phyloP scores from a whole-genome alignment of 306 rosid species.

The Vigna mungo region DNA sequence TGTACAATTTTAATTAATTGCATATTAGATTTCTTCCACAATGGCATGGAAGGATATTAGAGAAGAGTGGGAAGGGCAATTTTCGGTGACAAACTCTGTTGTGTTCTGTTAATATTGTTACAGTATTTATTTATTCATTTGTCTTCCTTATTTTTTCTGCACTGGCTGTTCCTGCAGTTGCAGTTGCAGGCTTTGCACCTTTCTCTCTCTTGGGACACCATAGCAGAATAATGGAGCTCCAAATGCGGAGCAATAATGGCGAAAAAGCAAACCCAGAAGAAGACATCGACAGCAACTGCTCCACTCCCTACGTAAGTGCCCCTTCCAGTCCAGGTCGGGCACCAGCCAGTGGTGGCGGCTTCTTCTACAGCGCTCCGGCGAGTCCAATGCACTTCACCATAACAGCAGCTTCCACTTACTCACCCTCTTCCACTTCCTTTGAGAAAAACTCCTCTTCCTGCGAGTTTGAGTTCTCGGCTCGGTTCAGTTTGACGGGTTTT shows the following conservation, averaged over 20 bases:
- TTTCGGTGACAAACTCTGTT: not conserved
- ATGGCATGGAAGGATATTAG: conserved; percentile 14
- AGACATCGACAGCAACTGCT: conserved; percentile 81
- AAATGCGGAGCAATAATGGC: not conserved
- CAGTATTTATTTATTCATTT: not conserved
- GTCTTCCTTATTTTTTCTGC: not conserved
- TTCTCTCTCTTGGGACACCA: not conserved
- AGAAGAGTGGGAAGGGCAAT: not conserved
- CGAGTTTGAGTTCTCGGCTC: conserved; percentile 82
- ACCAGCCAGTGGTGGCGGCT: conserved; percentile 50
- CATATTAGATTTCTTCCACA: not conserved
- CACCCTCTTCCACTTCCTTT: conserved; percentile 28
- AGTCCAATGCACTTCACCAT: conserved; percentile 89
- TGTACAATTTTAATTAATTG: not conserved
- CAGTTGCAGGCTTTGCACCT: conserved; percentile 9
- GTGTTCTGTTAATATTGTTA: not conserved
- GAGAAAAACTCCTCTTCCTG: conserved; percentile 28
- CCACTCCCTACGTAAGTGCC: conserved; percentile 95
- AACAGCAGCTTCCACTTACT: conserved; percentile 42
- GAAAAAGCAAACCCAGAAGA: conserved; percentile 7
- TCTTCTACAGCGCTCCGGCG: conserved; percentile 95
- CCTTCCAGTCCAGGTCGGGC: conserved; percentile 94
- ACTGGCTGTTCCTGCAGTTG: not conserved
- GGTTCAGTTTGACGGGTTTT: conserved; percentile 53
- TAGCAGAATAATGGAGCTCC: conserved; percentile 11